These are phyloP conservation scores for Lactarius indigo DNA, from an alignment of 768 basidiomycete genomes.

Conservation along the genomic window DNA sequence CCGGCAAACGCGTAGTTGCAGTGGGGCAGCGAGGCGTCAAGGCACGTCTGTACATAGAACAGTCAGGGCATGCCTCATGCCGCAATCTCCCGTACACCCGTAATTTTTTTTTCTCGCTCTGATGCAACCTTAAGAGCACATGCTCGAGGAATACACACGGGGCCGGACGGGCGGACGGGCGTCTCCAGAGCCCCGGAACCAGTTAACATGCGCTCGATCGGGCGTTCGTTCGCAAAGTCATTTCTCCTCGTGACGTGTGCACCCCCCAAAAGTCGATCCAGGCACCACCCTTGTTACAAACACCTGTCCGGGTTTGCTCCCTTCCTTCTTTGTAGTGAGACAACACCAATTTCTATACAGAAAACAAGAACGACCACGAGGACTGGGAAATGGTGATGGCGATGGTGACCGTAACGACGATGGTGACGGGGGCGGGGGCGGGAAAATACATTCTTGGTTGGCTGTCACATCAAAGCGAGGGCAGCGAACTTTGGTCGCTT, in stretches of 20 bases:
- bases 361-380: neutral
- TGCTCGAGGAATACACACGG: slow-evolving; percentile 18
- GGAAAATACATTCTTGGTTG: slow-evolving; percentile 1
- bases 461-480: slow-evolving; percentile 15
- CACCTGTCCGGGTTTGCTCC: slow-evolving; percentile 8
- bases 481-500: neutral
- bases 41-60: slow-evolving; percentile 11
- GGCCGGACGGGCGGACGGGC: slow-evolving; percentile 5
- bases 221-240: slow-evolving; percentile 16
- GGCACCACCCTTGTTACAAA: slow-evolving; percentile 18
- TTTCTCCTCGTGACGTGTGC: slow-evolving; percentile 26
- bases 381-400: neutral
- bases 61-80: slow-evolving; percentile 10
- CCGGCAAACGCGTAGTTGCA: slow-evolving; percentile 14
- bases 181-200: slow-evolving; percentile 17
- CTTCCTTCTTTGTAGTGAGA: neutral
- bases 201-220: slow-evolving; percentile 18
- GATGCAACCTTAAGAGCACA: slow-evolving; percentile 12
- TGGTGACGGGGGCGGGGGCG: neutral
- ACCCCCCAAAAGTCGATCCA: slow-evolving; percentile 23
- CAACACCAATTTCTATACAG: slow-evolving; percentile 2
- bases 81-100: slow-evolving; percentile 22
- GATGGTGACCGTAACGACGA: slow-evolving; percentile 7
- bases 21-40: slow-evolving; percentile 5
- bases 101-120: slow-evolving; percentile 13